Conservation (phyloP, 2,329 filamentous ascomycete species). For the Pezicula rhizophila region DNA sequence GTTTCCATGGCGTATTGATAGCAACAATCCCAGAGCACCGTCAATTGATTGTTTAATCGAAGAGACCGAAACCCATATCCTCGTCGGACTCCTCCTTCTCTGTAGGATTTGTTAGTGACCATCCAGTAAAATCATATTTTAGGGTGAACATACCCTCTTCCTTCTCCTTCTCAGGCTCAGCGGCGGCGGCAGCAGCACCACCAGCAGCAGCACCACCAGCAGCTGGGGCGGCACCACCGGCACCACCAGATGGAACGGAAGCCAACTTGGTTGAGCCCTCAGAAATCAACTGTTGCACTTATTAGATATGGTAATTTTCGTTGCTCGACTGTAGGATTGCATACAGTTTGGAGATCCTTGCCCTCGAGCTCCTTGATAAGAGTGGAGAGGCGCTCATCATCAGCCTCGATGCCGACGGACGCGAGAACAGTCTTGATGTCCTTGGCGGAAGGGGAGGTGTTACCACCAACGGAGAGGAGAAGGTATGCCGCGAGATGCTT, state of each 20-base stretch:
- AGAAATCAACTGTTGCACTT: constrained; percentile 68
- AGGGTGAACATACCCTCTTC: constrained; percentile 70
- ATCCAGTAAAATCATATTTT: constrained; percentile 1
- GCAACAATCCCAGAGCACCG: constrained; percentile 14
- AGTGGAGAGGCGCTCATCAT: constrained; percentile 76
- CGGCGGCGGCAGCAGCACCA: constrained; percentile 57
- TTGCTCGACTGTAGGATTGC: constrained; percentile 21
- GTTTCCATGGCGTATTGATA: constrained; percentile 16
- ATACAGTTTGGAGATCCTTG: constrained; percentile 90
- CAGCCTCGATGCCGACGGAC: constrained; percentile 92
- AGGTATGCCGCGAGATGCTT: constrained; percentile 99
- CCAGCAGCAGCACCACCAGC: constrained; percentile 63
- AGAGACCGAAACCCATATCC: constrained; percentile 73
- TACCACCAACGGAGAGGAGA: constrained; percentile 90
- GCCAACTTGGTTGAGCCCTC: constrained; percentile 91
- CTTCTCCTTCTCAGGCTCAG: constrained; percentile 62
- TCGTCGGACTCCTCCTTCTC: constrained; percentile 68
- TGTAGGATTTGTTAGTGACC: constrained; percentile 27
- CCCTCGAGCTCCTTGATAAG: constrained; percentile 86
- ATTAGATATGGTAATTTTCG: constrained; percentile 20
- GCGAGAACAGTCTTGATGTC: constrained; percentile 87
- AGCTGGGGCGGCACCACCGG: constrained; percentile 63
- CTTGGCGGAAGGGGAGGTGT: constrained; percentile 75
- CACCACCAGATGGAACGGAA: constrained; percentile 90
- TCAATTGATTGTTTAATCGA: constrained; percentile 53